These are phyloP conservation scores for Penicillium paradoxum DNA, from an alignment of 495 filamentous ascomycete species.

Conservation along the genomic window DNA sequence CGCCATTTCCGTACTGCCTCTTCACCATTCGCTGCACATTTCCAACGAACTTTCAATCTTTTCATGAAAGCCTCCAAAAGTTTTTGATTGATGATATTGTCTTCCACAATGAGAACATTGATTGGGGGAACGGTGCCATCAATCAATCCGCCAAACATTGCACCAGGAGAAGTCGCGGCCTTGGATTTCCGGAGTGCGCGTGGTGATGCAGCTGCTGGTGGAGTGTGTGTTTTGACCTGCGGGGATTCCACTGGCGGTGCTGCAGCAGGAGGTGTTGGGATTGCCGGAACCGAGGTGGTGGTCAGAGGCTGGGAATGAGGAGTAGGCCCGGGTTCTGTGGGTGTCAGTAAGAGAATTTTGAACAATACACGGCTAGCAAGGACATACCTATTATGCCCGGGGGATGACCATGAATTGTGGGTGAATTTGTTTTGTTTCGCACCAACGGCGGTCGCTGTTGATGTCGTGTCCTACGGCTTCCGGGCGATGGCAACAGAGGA, in stretches of 20 bases:
- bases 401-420: conserved; percentile 54
- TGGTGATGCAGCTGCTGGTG: conserved; percentile 36
- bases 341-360: conserved; percentile 14
- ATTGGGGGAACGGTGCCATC: conserved; percentile 89
- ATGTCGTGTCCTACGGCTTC: conserved; percentile 49
- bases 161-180: conserved; percentile 37
- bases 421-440: conserved; percentile 77
- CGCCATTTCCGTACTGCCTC: conserved; percentile 94
- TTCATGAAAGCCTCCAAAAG: conserved; percentile 96
- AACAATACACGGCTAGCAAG: neutral
- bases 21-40: conserved; percentile 88
- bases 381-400: conserved; percentile 27
- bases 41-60: conserved; percentile 94
- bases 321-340: conserved; percentile 25
- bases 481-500: conserved; percentile 80
- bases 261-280: conserved; percentile 33
- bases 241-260: conserved; percentile 34
- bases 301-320: conserved; percentile 23
- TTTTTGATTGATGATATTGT: conserved; percentile 94
- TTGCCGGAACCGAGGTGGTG: conserved; percentile 18
- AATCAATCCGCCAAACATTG: conserved; percentile 58
- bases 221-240: conserved; percentile 32
- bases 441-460: conserved; percentile 39
- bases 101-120: conserved; percentile 95
- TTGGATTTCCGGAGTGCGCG: conserved; percentile 38